Evolutionary conservation across 2,329 filamentous ascomycete species (phyloP).

Genomic region (Exophiala sp.): DNA sequence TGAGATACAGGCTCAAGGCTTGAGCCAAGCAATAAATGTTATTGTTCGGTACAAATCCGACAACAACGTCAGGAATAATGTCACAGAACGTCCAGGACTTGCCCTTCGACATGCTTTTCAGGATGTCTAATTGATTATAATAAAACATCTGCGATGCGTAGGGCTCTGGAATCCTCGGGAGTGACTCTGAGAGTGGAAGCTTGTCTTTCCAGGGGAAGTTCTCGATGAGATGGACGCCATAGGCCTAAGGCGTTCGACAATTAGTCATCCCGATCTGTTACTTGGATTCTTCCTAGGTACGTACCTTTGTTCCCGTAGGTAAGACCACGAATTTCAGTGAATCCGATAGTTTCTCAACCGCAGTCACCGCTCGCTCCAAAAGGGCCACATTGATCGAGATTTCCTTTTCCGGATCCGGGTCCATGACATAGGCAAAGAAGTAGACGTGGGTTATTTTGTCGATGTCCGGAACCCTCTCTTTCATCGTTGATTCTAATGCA

Average conservation of each 20-base stretch:
- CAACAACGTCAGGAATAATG: conserved; percentile 33
- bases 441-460: conserved; percentile 40
- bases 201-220: conserved; percentile 30
- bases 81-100: conserved; percentile 37
- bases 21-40: conserved; percentile 31
- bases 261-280: neutral
- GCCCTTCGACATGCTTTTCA: conserved; percentile 25
- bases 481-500: conserved; percentile 23
- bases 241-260: conserved; percentile 23
- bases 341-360: conserved; percentile 30
- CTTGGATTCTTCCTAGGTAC: neutral
- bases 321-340: conserved; percentile 34
- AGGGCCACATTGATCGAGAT: conserved; percentile 35
- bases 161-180: conserved; percentile 31
- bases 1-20: conserved; percentile 32
- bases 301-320: conserved; percentile 37
- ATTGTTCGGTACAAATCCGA: conserved; percentile 33
- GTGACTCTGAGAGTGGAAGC: conserved; percentile 31
- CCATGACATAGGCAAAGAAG: conserved; percentile 27
- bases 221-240: conserved; percentile 32
- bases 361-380: conserved; percentile 38
- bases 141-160: conserved; percentile 33
- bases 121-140: conserved; percentile 29
- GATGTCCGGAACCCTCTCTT: conserved; percentile 33
- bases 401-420: conserved; percentile 17